Conservation (phyloP, 2,329 filamentous ascomycete genomes). For the Pseudogymnoascus sp. region DNA sequence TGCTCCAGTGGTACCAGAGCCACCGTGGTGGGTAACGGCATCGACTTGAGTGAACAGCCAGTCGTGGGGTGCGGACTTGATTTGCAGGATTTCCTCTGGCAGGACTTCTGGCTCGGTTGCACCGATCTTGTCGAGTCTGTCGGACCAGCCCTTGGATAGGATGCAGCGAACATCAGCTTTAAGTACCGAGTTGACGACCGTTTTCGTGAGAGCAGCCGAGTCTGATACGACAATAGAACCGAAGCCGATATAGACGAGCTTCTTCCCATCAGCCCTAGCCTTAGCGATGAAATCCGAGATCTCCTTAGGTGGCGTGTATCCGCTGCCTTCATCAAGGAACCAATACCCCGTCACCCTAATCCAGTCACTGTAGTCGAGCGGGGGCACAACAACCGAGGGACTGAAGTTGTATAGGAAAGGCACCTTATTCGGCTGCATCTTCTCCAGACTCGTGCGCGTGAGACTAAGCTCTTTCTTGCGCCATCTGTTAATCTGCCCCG, state of each 20-base stretch:
- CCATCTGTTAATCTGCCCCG: conserved; percentile 88
- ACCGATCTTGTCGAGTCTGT: conserved; percentile 58
- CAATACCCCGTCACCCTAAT: conserved; percentile 96
- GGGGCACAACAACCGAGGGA: conserved; percentile 84
- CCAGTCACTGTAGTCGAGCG: conserved; percentile 95
- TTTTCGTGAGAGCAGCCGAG: conserved; percentile 77
- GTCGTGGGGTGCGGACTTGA: conserved; percentile 87
- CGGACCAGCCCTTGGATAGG: conserved; percentile 94
- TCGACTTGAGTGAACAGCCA: conserved; percentile 95
- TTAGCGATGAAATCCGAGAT: conserved; percentile 75
- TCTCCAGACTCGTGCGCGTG: conserved; percentile 74
- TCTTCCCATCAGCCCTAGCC: conserved; percentile 74
- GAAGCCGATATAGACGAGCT: conserved; percentile 94
- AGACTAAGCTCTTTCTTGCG: conserved; percentile 71
- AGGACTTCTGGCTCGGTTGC: conserved; percentile 51
- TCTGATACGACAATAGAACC: conserved; percentile 93
- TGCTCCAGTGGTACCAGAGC: conserved; percentile 88
- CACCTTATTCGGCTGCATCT: conserved; percentile 94
- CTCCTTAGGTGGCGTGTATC: conserved; percentile 67
- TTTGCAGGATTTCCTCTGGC: conserved; percentile 75
- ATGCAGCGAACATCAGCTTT: conserved; percentile 93
- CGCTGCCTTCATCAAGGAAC: conserved; percentile 74
- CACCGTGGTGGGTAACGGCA: conserved; percentile 88
- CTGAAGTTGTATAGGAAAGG: conserved; percentile 98
- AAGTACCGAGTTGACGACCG: conserved; percentile 84